Evolutionary conservation across 441 rosid genomes (phyloP), one percentile per base, ranked within the genome.

Genomic region (Euphorbia celastroides): DNA sequence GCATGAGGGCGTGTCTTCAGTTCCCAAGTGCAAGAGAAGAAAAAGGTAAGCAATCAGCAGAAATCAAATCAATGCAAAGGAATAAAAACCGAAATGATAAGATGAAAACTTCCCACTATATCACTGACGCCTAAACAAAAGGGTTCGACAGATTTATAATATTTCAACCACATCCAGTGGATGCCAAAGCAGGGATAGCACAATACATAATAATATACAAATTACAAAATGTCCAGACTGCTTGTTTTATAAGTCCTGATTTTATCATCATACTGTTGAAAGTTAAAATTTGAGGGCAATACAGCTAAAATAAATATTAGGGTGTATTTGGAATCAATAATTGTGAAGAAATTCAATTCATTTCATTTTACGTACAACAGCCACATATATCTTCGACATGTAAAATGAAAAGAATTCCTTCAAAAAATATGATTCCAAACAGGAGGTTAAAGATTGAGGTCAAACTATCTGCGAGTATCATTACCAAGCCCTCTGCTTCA

Each of bases 1-100:
- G 99, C 99, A 71, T 94, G 98, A 71, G 99, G 99, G 25, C 96
- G 93, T 19, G 99, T 94, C 98, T 94, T 64, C 64, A 58, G 36
- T 73, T 46, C 66, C 70, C 66, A 54, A 66, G 16, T 19, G 55
- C 41, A 68, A 60, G 54, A 31, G 25, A 54, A 26, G 13, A 65
- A 46, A 32, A 56, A 54, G 32, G 38, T 23, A 48, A 66, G 23
- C 2, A 27, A 57, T 64, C 51, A 75, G n/a, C 61, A 70, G 17
- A 56, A 68, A 70, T 67, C 25, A 72, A 67, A 52, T 30, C 5
- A 42, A 64, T 38, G n/a, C n/a, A n/a, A n/a, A n/a, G n/a, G n/a
- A n/a, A n/a, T n/a, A n/a, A n/a, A n/a, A n/a, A n/a, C n/a, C n/a
- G n/a, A n/a, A n/a, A 51, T 19, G 7, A 20, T 25, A 19, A 51